Evolutionary conservation across 2,329 filamentous ascomycete genomes (phyloP), one percentile per base, ranked within the genome.

Genomic region (Botrytis sinoallii): DNA sequence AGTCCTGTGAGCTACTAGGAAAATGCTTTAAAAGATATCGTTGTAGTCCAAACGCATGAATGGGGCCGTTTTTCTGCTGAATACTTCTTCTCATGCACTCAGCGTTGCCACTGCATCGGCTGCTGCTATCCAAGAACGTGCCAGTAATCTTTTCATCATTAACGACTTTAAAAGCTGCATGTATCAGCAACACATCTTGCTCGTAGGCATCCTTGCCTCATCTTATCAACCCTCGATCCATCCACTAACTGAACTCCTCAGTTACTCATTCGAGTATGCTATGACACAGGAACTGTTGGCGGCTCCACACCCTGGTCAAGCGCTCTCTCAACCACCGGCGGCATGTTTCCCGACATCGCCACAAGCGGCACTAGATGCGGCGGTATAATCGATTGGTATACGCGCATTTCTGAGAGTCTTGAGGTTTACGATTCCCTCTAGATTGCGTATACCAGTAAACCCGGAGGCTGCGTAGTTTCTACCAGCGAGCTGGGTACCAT

Each of bases 51-150:
- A 38, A 2, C 0, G 10, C 7, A 61, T 38, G 4, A 25, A 61
- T n/a, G 2, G 32, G 20, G 10, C 4, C 20, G 1, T 1, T 14
- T 25, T 16, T 1, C 32, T 25, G 32, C 8, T 14, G 22, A 3
- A 16, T 25, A 25, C 32, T 25, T 38, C 29, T 60, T 38, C 55
- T 59, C 29, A 20, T 32, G 20, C 59, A 38, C 32, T 38, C 20
- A 38, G 32, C 20, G 20, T 38, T 60, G 22, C 32, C 7, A 29
- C 29, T 35, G 57, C 20, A 60, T 60, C 57, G 25, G 20, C 32
- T 38, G 32, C 20, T 22, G 10, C 35, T 5, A 3, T 61, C 32
- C 10, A 61, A 61, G 59, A 38, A 38, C 20, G 10, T 25, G 32
- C 20, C 6, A 14, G 2, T 38, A 20, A 20, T 22, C 32, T 22